Evolutionary conservation across 2,329 filamentous ascomycete species (phyloP).

Genomic region (Diaporthe citriasiana): DNA sequence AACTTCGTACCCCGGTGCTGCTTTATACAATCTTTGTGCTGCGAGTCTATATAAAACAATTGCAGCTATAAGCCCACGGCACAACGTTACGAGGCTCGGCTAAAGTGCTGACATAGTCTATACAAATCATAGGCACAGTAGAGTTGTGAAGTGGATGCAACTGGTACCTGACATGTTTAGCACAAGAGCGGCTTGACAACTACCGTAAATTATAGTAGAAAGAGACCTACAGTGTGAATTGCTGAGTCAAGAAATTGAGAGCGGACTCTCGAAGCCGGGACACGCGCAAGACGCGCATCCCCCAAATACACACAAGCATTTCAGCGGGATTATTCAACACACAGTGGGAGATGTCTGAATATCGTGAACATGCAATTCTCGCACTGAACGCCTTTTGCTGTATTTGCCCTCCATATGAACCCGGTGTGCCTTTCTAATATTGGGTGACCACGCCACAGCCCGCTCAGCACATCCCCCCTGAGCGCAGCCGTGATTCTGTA

Average conservation of each 20-base stretch:
- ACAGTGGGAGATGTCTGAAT: not conserved
- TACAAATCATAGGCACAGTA: not conserved
- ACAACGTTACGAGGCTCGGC: not conserved
- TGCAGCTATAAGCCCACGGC: not conserved
- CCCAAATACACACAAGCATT: not conserved
- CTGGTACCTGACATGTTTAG: not conserved
- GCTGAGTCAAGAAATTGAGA: not conserved
- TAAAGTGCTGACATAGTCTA: not conserved
- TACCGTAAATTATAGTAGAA: not conserved
- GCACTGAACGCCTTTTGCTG: conserved; percentile 25
- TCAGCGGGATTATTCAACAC: not conserved
- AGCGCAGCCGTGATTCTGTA: not conserved
- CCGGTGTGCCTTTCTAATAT: conserved; percentile 38
- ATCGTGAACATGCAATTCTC: conserved; percentile 27
- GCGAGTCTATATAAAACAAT: too few relatives aligned
- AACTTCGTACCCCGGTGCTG: too few relatives aligned
- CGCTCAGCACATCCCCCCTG: not conserved
- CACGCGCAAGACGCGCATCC: not conserved
- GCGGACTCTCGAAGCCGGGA: not conserved
- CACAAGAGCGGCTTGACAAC: not conserved
- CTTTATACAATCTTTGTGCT: not conserved
- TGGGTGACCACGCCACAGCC: conserved; percentile 25
- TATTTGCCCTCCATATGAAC: conserved; percentile 12
- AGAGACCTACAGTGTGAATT: too few relatives aligned
- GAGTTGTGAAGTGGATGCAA: too few relatives aligned